Evolutionary conservation across 192 early-diverging fungal species (phyloP).

Genomic region (Backusella liffmaniae): DNA sequence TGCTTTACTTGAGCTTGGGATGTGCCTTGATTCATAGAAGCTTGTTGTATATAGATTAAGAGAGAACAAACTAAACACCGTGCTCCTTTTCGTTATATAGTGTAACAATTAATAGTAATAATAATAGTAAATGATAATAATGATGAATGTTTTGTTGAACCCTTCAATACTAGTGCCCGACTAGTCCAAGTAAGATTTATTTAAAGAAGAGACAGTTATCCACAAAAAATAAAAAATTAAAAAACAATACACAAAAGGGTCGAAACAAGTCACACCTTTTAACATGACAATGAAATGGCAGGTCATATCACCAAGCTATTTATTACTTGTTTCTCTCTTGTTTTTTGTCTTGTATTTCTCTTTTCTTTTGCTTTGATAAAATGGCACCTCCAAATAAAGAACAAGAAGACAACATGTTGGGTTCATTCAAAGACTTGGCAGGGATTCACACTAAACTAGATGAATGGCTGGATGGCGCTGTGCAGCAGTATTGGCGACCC

Average conservation of each 20-base stretch:
- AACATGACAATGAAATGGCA: not conserved
- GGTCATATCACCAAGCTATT: not conserved
- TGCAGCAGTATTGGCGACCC: slow-evolving; percentile 21
- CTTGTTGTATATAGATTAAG: not conserved
- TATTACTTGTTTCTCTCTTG: not conserved
- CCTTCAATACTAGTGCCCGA: not conserved
- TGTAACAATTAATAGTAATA: no score
- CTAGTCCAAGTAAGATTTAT: not conserved
- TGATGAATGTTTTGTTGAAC: not conserved
- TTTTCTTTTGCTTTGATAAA: not conserved
- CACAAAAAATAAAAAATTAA: not conserved
- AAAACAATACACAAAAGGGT: not conserved
- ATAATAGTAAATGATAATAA: not conserved
- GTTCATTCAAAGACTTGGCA: not conserved
- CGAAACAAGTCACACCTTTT: not conserved
- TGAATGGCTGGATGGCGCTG: slow-evolving; percentile 17
- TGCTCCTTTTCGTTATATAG: no score
- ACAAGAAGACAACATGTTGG: not conserved
- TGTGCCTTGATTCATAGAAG: not conserved
- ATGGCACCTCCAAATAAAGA: not conserved
- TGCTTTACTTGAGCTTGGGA: not conserved
- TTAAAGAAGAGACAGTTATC: not conserved
- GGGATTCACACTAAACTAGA: not conserved
- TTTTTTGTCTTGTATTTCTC: not conserved
- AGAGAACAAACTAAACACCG: not conserved